Conservation (phyloP, 495 filamentous ascomycete species). For the Sporormia fimetaria region DNA sequence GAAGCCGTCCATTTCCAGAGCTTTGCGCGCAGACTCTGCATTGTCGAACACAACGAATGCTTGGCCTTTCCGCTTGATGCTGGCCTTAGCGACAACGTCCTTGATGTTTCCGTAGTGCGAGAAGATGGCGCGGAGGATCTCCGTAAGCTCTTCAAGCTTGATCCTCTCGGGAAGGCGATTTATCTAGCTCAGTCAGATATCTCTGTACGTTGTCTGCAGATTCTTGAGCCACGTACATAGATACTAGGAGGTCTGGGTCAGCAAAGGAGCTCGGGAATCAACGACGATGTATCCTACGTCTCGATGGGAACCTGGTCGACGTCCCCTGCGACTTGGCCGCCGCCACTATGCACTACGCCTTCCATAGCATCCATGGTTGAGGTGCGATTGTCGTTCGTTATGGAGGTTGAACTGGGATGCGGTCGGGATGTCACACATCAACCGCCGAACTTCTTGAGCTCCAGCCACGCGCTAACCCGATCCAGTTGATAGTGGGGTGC, state of each 20-base stretch:
- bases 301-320: slow-evolving; percentile 6
- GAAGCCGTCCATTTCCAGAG: slow-evolving; percentile 86
- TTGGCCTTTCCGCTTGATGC: slow-evolving; percentile 86
- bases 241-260: slow-evolving; percentile 11
- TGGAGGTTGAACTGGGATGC: no score
- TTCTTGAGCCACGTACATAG: slow-evolving; percentile 7
- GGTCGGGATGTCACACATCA: no score
- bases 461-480: no score
- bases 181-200: slow-evolving; percentile 45
- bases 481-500: no score
- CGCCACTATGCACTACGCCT: slow-evolving; percentile 3
- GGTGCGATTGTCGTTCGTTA: no score
- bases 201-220: not conserved
- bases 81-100: slow-evolving; percentile 86
- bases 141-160: slow-evolving; percentile 87
- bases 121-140: slow-evolving; percentile 68
- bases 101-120: slow-evolving; percentile 81
- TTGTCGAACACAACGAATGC: slow-evolving; percentile 91
- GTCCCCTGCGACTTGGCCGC: not conserved
- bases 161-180: no score
- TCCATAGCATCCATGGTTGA: slow-evolving; percentile 19
- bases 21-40: slow-evolving; percentile 59
- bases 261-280: slow-evolving; percentile 1
- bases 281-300: slow-evolving; percentile 6
- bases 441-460: no score